Conservation (phyloP, 1,284 basidiomycete species). For the Cryptococcus floricola region DNA sequence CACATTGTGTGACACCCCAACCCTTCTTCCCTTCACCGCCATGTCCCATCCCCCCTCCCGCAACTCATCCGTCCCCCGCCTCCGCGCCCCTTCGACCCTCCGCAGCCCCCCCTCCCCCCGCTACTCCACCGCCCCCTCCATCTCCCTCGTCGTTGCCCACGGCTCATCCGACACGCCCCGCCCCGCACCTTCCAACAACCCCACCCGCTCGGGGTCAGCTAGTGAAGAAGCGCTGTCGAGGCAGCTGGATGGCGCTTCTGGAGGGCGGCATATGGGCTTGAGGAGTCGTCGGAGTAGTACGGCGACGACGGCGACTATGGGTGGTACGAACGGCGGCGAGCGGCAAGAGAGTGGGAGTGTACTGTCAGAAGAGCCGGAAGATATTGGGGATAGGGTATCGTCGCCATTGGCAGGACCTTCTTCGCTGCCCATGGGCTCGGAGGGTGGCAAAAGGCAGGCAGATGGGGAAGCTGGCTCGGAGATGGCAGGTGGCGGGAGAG, state of each 20-base stretch:
- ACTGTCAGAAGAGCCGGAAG: neutral
- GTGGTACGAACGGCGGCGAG: neutral
- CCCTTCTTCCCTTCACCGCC: too few relatives aligned
- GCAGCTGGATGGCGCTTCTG: slow-evolving; percentile 40
- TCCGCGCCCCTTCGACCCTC: slow-evolving; percentile 9
- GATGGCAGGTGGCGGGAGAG: neutral
- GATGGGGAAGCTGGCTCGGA: neutral
- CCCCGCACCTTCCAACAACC: slow-evolving; percentile 1
- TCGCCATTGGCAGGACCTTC: slow-evolving; percentile 20
- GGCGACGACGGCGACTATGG: slow-evolving; percentile 29
- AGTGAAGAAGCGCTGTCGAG: slow-evolving; percentile 31
- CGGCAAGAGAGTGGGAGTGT: slow-evolving; percentile 26
- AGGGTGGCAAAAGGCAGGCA: neutral
- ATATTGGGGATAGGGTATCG: neutral
- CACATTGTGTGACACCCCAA: too few relatives aligned
- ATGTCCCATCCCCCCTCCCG: slow-evolving; percentile 1
- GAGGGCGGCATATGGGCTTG: slow-evolving; percentile 39
- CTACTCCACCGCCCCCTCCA: slow-evolving; percentile 23
- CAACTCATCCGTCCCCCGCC: slow-evolving; percentile 11
- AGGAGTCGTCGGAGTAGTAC: slow-evolving; percentile 33
- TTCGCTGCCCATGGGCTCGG: neutral
- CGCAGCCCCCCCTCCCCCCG: slow-evolving; percentile 18
- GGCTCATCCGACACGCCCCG: slow-evolving; percentile 4
- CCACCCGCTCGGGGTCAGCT: slow-evolving; percentile 10
- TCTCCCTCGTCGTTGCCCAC: slow-evolving; percentile 38